Base-by-base conservation (phyloP, 2,329 filamentous ascomycete genomes). In the Dothideomycetes sp. region DNA sequence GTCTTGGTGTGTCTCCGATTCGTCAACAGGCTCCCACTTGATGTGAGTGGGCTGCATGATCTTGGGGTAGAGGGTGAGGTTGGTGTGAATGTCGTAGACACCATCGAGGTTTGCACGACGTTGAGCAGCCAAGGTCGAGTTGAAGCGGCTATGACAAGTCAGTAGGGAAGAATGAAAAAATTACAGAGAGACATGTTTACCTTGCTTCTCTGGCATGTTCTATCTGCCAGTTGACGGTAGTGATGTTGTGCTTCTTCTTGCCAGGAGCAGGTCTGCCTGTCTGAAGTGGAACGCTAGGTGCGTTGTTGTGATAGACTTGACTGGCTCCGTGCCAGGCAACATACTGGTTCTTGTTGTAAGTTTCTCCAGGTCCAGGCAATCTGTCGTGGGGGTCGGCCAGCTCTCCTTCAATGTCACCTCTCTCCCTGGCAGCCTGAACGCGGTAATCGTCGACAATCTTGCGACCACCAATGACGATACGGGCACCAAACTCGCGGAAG, bases 281-380 rank as follows among this genome's bases (percentile, higher is more conserved):
- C 22, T 78, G 78, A 44, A 81, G 69, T 2, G 86, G 85, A n/a
- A 84, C 78, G 16, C 81, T 79, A 1, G 86, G 84, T 1, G 73
- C 76, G 22, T 52, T 52, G 10, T 84, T 86, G 59, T 96, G 87
- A 59, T 98, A 98, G 17, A 98, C 91, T 27, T 84, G 81, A 60
- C 89, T 96, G 33, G 91, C 91, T 35, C 91, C 91, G 59, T 94
- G 88, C 91, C 91, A 98, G 19, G 91, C 91, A 19, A 98, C 91
- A 57, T 95, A 98, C 60, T 95, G 88, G 58, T 98, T 98, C 65
- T 89, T 87, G 70, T 98, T 95, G 71, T 98, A 98, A n/a, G 80
- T 72, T 58, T 93, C 82, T 27, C 82, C 84, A n/a, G 72, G 68
- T 7, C 74, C 73, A 18, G 87, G 75, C 29, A 88, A 73, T 45